These are phyloP conservation scores for Porodaedalea pini DNA, from an alignment of 1,284 basidiomycete genomes.

Conservation along the genomic window DNA sequence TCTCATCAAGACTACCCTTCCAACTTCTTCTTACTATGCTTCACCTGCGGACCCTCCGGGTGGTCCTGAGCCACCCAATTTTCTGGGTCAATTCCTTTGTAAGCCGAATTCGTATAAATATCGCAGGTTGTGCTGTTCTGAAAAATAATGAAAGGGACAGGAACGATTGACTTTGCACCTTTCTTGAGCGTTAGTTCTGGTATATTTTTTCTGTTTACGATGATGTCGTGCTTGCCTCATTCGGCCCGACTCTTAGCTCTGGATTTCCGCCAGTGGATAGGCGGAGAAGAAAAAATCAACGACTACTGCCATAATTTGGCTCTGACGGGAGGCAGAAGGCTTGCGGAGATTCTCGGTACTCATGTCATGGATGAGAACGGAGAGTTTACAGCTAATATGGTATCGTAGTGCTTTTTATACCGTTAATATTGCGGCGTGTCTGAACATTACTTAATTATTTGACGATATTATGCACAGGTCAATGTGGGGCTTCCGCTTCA, in stretches of 20 bases:
- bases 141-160: conserved; percentile 51
- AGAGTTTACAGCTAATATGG: conserved; percentile 76
- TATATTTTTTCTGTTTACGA: not conserved
- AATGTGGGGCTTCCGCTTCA: conserved; percentile 56
- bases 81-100: conserved; percentile 63
- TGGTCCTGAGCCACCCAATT: conserved; percentile 36
- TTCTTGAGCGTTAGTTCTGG: conserved; percentile 40
- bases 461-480: conserved; percentile 33
- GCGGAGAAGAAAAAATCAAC: conserved; percentile 79
- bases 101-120: conserved; percentile 23
- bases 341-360: conserved; percentile 67
- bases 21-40: conserved; percentile 64
- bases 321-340: conserved; percentile 60
- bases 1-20: conserved; percentile 70
- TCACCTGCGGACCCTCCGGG: conserved; percentile 31
- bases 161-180: conserved; percentile 58
- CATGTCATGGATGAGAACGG: conserved; percentile 57
- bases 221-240: not conserved
- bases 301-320: conserved; percentile 76
- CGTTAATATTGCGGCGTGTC: not conserved
- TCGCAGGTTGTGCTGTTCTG: conserved; percentile 21
- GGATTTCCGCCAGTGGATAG: conserved; percentile 75
- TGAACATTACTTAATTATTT: not conserved
- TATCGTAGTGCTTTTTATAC: conserved; percentile 12
- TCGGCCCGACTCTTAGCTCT: conserved; percentile 45